These are phyloP conservation scores for Aspergillus cristatus DNA, from an alignment of 495 filamentous ascomycete species.

Conservation along the genomic window DNA sequence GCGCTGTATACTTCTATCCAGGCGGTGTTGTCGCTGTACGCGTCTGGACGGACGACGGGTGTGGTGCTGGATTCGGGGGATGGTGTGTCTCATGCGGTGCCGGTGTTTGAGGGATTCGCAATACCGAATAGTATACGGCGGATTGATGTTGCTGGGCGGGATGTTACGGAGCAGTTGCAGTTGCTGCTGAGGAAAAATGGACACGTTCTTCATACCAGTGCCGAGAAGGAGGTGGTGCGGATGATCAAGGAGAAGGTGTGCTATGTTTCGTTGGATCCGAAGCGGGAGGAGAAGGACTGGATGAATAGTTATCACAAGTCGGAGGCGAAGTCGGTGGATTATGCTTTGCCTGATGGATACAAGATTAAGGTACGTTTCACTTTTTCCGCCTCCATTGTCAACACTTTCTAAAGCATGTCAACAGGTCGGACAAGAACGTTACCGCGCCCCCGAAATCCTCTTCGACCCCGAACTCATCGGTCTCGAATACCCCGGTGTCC, in stretches of 20 bases:
- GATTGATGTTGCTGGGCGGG: conserved; percentile 95
- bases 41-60: conserved; percentile 91
- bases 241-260: conserved; percentile 91
- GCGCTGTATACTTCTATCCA: conserved; percentile 96
- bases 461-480: conserved; percentile 97
- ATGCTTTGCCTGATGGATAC: conserved; percentile 84
- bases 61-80: conserved; percentile 94
- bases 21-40: conserved; percentile 92
- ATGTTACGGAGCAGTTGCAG: conserved; percentile 95
- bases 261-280: conserved; percentile 88
- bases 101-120: conserved; percentile 96
- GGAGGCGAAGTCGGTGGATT: conserved; percentile 68
- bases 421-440: conserved; percentile 81
- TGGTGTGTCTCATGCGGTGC: conserved; percentile 94
- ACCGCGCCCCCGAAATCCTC: conserved; percentile 92
- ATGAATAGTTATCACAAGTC: conserved; percentile 42
- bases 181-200: conserved; percentile 84
- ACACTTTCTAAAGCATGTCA: background rate
- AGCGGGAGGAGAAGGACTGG: conserved; percentile 96
- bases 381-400: background rate
- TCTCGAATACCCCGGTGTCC: conserved; percentile 92
- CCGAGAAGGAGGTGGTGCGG: conserved; percentile 95
- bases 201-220: conserved; percentile 92
- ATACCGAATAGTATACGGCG: conserved; percentile 89
- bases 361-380: conserved; percentile 63